Conservation (phyloP, 2,329 filamentous ascomycete genomes). For the Xylaria multiplex region DNA sequence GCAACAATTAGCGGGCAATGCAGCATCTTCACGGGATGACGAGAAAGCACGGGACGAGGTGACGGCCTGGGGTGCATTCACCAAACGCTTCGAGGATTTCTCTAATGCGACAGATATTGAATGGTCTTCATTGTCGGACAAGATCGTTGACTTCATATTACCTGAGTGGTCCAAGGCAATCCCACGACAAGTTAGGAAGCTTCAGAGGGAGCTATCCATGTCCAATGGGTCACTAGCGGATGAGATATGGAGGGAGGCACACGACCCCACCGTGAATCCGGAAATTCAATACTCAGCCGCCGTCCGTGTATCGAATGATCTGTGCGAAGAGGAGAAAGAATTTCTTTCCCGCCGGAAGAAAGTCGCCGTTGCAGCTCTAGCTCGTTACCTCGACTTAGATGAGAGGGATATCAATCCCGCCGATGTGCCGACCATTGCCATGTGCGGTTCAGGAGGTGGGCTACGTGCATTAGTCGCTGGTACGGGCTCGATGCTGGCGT, state of each 20-base stretch:
- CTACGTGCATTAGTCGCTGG: conserved; percentile 90
- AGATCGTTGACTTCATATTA: conserved; percentile 75
- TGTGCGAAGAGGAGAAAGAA: conserved; percentile 84
- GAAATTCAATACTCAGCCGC: conserved; percentile 85
- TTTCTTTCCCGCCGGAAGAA: conserved; percentile 76
- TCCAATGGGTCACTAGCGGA: conserved; percentile 87
- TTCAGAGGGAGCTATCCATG: conserved; percentile 89
- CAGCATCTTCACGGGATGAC: conserved; percentile 30
- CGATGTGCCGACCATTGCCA: conserved; percentile 90
- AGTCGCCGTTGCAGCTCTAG: conserved; percentile 77
- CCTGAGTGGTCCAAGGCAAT: conserved; percentile 84
- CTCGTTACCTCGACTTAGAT: conserved; percentile 80
- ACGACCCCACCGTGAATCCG: conserved; percentile 83
- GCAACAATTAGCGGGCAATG: conserved; percentile 31
- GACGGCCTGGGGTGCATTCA: conserved; percentile 61
- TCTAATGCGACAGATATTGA: conserved; percentile 64
- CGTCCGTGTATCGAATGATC: conserved; percentile 81
- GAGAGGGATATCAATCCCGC: conserved; percentile 88
- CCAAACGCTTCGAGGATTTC: conserved; percentile 62
- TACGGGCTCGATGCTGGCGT: conserved; percentile 84
- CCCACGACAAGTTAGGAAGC: conserved; percentile 80
- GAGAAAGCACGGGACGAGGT: conserved; percentile 35
- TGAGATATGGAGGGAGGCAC: conserved; percentile 92
- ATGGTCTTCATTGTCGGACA: conserved; percentile 65
- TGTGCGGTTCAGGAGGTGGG: conserved; percentile 94